Conservation (phyloP, 2,329 filamentous ascomycete genomes). For the Scedosporium boydii region DNA sequence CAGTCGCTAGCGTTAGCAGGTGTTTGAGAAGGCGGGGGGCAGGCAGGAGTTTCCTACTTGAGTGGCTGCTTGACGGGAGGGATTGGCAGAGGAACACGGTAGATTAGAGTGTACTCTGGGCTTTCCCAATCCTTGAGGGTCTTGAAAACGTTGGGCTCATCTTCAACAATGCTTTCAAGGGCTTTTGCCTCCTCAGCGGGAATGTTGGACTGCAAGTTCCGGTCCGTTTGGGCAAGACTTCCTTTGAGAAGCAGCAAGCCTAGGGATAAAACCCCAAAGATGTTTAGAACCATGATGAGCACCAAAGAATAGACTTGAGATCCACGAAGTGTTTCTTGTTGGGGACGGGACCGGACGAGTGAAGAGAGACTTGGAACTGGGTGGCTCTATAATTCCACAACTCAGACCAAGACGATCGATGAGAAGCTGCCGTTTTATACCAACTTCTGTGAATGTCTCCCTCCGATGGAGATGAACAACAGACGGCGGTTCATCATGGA, state of each 20-base stretch:
- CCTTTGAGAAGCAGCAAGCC: neutral
- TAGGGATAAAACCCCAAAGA: neutral
- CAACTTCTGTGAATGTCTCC: too few relatives aligned
- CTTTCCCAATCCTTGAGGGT: conserved; percentile 10
- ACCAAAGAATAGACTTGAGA: neutral
- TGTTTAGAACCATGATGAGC: neutral
- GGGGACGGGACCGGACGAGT: neutral
- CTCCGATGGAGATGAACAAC: too few relatives aligned
- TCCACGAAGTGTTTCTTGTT: too few relatives aligned
- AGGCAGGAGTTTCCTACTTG: conserved; percentile 20
- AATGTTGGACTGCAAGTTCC: neutral
- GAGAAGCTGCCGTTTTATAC: neutral
- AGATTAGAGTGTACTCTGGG: conserved; percentile 10
- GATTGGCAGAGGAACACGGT: conserved; percentile 27
- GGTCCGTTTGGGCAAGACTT: neutral
- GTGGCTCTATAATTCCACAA: neutral
- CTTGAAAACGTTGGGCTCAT: neutral
- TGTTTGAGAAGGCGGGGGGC: too few relatives aligned
- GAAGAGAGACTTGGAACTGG: too few relatives aligned
- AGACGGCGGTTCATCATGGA: too few relatives aligned
- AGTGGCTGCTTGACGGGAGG: conserved; percentile 30
- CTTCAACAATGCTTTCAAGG: neutral
- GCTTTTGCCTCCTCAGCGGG: neutral
- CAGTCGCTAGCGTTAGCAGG: neutral
- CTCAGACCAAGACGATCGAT: neutral